These are phyloP conservation scores for Fagus sylvatica DNA, from an alignment of 306 rosid species.

Conservation along the genomic window DNA sequence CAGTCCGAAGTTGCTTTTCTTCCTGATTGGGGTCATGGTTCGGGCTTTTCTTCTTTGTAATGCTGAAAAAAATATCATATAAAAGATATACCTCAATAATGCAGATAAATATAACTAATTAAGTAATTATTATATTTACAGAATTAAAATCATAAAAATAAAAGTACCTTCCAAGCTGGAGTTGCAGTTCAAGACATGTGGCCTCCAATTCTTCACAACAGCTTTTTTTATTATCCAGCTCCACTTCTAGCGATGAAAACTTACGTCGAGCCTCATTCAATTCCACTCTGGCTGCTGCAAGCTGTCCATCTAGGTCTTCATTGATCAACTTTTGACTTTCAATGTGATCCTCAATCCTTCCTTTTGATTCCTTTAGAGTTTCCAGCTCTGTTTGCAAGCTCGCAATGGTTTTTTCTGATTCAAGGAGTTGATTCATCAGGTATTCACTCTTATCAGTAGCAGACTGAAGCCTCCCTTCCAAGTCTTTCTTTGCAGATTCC, in stretches of 20 bases:
- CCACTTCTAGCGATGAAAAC: conserved; percentile 63
- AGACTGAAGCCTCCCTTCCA: conserved; percentile 48
- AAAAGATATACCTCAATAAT: conserved; percentile 18
- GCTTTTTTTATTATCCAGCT: conserved; percentile 55
- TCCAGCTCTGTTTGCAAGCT: conserved; percentile 56
- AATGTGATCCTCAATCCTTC: conserved; percentile 42
- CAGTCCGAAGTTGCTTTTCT: conserved; percentile 60
- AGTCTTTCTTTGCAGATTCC: conserved; percentile 42
- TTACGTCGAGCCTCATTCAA: conserved; percentile 53
- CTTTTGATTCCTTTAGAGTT: conserved; percentile 44
- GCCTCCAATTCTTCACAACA: conserved; percentile 75
- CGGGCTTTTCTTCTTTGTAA: conserved; percentile 44
- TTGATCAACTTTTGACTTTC: conserved; percentile 38
- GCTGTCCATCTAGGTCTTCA: conserved; percentile 49
- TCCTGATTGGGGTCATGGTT: conserved; percentile 33
- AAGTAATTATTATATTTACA: not conserved
- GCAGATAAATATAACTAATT: not conserved
- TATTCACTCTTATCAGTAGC: conserved; percentile 47
- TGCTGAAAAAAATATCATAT: conserved; percentile 37
- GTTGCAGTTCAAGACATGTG: conserved; percentile 73
- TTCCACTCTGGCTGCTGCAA: conserved; percentile 44
- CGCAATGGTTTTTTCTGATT: conserved; percentile 52
- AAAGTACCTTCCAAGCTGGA: conserved; percentile 75
- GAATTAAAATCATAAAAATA: conserved; percentile 19
- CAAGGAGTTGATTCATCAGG: conserved; percentile 50